Conservation (phyloP, 2,329 filamentous ascomycete species). For the Phyllosticta citriasiana region DNA sequence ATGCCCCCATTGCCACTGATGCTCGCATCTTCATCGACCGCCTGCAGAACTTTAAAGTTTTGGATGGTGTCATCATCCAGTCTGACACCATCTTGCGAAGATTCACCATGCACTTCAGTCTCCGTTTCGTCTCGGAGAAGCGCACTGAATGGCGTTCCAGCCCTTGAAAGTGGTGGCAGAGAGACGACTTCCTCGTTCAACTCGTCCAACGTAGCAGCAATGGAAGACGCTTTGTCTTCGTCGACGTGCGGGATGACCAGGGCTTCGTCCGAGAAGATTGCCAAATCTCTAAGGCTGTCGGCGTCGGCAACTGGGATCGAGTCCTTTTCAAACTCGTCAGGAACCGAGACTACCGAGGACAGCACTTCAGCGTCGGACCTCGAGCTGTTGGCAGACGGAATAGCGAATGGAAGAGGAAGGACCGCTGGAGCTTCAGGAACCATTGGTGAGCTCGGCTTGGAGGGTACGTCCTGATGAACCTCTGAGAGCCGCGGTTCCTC, state of each 20-base stretch:
- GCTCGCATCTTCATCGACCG: background rate
- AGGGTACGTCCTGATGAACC: background rate
- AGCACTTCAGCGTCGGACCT: background rate
- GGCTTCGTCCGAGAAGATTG: conserved; percentile 22
- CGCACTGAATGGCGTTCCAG: conserved; percentile 3
- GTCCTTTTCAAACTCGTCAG: conserved; percentile 3
- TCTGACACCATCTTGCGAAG: background rate
- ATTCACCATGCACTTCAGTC: background rate
- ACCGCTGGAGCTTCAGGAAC: background rate
- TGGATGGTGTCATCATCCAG: no score
- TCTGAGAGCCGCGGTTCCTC: background rate
- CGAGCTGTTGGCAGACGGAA: conserved; percentile 2
- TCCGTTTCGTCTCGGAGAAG: background rate
- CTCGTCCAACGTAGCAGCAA: conserved; percentile 50
- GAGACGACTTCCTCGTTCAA: conserved; percentile 41
- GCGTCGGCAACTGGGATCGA: background rate
- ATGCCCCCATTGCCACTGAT: background rate
- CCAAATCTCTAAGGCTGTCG: background rate
- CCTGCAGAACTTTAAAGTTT: background rate
- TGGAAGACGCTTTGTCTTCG: conserved; percentile 36
- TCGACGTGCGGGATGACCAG: conserved; percentile 24
- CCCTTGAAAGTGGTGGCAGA: conserved; percentile 19
- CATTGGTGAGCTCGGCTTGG: background rate
- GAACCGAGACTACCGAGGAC: conserved; percentile 1
- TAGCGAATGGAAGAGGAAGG: conserved; percentile 2